Percentiles rank a stretch among this genome's conserved stretches.
These are phyloP conservation scores for Capsella rubella DNA, from an alignment of 441 rosid species.

Conservation along the genomic window DNA sequence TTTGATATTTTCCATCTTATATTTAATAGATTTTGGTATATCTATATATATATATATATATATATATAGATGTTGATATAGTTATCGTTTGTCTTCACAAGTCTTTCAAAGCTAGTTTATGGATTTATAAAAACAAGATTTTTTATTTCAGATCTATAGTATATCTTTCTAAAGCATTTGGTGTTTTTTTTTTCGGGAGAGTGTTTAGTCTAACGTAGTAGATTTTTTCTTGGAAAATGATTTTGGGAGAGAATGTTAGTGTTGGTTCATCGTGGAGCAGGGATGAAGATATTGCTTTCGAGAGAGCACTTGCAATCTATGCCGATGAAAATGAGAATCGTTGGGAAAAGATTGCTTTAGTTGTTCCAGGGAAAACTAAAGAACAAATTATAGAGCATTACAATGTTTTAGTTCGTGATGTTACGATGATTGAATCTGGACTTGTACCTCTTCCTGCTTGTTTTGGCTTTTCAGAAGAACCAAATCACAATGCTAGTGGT, in stretches of 20 bases:
- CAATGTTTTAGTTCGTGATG: conserved; percentile 66
- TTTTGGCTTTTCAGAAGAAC: conserved; percentile 55
- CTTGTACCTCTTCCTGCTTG: conserved; percentile 70
- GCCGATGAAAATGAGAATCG: conserved; percentile 59
- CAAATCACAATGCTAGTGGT: neutral
- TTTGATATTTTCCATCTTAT: neutral
- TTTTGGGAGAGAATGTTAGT: conserved; percentile 55
- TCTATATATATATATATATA: neutral
- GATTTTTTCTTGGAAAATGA: conserved; percentile 49
- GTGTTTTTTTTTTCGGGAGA: neutral
- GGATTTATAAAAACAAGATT: neutral
- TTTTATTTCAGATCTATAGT: neutral
- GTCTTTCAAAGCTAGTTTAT: neutral
- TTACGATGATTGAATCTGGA: conserved; percentile 77
- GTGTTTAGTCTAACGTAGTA: neutral
- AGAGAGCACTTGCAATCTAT: conserved; percentile 76
- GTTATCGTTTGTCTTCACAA: neutral
- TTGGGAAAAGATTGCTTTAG: conserved; percentile 76
- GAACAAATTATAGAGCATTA: conserved; percentile 74
- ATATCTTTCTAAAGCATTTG: neutral
- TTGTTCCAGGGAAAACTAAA: conserved; percentile 71
- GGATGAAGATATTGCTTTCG: conserved; percentile 87
- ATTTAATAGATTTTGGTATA: neutral
- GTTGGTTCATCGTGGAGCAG: conserved; percentile 60
- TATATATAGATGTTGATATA: no score